A percentile compares a stretch with the other conserved stretches of the same genome.
These are phyloP conservation scores for Orbilia oligospora DNA, from an alignment of 2,329 filamentous ascomycete genomes.

Conservation along the genomic window DNA sequence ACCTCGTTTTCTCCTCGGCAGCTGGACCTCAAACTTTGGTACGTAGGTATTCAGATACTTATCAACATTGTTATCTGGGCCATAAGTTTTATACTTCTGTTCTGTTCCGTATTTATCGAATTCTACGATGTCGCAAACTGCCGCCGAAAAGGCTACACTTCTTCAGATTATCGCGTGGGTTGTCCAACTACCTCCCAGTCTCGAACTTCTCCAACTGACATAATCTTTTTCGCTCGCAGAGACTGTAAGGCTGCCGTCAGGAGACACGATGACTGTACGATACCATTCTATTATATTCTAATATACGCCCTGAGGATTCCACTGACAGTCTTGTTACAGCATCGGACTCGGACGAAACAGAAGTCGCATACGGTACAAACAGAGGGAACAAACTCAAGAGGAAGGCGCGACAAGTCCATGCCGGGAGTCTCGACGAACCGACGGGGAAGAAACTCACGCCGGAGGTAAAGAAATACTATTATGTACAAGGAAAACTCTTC, in stretches of 20 bases:
- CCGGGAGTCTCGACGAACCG: constrained; percentile 78
- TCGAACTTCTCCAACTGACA: constrained; percentile 24
- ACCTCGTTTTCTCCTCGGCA: neutral
- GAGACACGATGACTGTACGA: constrained; percentile 60
- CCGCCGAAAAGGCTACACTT: constrained; percentile 56
- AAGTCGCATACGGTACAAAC: constrained; percentile 78
- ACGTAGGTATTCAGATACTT: neutral
- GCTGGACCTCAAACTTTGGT: neutral
- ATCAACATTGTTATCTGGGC: neutral
- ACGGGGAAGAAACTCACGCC: constrained; percentile 79
- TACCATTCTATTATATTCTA: neutral
- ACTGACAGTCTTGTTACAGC: constrained; percentile 69
- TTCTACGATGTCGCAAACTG: constrained; percentile 52
- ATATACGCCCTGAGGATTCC: neutral
- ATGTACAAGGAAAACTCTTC: neutral
- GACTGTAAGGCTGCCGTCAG: constrained; percentile 64
- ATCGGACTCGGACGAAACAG: constrained; percentile 80
- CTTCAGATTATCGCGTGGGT: constrained; percentile 63
- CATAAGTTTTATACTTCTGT: neutral
- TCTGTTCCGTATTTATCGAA: neutral
- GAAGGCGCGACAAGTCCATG: constrained; percentile 78
- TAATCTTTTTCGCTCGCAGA: constrained; percentile 38
- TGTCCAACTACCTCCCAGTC: constrained; percentile 11
- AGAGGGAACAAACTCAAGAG: constrained; percentile 85
- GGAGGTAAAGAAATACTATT: constrained; percentile 73